A percentile compares a stretch with the other conserved stretches of the same genome.
phyloP scores from a whole-genome alignment of 768 basidiomycete genomes.

The Pleurotus tuoliensis region DNA sequence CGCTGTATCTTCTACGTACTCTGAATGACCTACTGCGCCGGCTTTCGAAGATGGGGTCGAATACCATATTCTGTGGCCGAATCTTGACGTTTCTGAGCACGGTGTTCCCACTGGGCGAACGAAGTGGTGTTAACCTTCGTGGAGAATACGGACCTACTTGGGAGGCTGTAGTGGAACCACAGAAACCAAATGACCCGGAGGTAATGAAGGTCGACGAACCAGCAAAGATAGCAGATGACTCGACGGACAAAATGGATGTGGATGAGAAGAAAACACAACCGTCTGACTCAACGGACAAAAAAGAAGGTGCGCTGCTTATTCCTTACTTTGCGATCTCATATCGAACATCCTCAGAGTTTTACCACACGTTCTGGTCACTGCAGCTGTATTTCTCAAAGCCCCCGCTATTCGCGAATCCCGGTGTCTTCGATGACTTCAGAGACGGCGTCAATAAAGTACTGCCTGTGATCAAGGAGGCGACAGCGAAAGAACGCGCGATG shows the following conservation, averaged over 20 bases:
- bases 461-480: slow-evolving; percentile 80
- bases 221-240: slow-evolving; percentile 22
- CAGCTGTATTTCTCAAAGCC: slow-evolving; percentile 85
- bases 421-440: slow-evolving; percentile 62
- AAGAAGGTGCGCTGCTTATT: slow-evolving; percentile 47
- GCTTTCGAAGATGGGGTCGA: slow-evolving; percentile 80
- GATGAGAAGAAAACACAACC: slow-evolving; percentile 39
- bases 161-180: slow-evolving; percentile 55
- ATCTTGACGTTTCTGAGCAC: slow-evolving; percentile 84
- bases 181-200: slow-evolving; percentile 25
- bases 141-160: slow-evolving; percentile 82
- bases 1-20: slow-evolving; percentile 77
- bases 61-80: slow-evolving; percentile 84
- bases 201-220: slow-evolving; percentile 20
- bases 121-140: slow-evolving; percentile 87
- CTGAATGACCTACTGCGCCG: slow-evolving; percentile 85
- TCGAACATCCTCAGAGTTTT: slow-evolving; percentile 53
- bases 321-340: background rate
- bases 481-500: slow-evolving; percentile 83
- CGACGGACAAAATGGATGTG: slow-evolving; percentile 58
- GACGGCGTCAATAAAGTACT: slow-evolving; percentile 69
- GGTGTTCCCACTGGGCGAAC: slow-evolving; percentile 83
- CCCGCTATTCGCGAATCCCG: slow-evolving; percentile 54
- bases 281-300: slow-evolving; percentile 40
- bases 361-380: slow-evolving; percentile 86